Conservation (phyloP, 2,329 filamentous ascomycete species). For the Fusarium redolens region DNA sequence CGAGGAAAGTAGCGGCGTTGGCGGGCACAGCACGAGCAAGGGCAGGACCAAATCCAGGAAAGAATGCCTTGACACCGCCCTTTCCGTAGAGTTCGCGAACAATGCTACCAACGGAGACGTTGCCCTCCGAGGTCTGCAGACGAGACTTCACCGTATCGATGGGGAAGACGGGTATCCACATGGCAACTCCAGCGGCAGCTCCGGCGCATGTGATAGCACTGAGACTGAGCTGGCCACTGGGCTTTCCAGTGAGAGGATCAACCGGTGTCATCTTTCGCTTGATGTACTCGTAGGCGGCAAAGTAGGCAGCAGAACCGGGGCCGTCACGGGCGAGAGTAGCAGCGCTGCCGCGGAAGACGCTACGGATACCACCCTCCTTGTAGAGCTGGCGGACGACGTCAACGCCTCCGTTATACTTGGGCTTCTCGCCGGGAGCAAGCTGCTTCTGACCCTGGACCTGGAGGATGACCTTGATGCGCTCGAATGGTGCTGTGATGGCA, state of each 20-base stretch:
- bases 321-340: constrained; percentile 96
- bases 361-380: constrained; percentile 87
- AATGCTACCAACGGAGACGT: constrained; percentile 82
- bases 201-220: constrained; percentile 87
- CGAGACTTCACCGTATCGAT: constrained; percentile 96
- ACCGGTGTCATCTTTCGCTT: constrained; percentile 88
- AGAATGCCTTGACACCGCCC: constrained; percentile 92
- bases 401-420: constrained; percentile 85
- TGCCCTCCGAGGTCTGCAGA: constrained; percentile 90
- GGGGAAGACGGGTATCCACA: constrained; percentile 99
- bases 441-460: constrained; percentile 97
- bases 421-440: constrained; percentile 89
- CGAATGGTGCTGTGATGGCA: constrained; percentile 96
- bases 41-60: constrained; percentile 94
- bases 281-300: constrained; percentile 95
- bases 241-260: constrained; percentile 77
- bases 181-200: constrained; percentile 91
- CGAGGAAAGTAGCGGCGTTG: constrained; percentile 94
- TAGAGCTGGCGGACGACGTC: constrained; percentile 96
- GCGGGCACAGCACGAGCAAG: constrained; percentile 93
- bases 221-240: constrained; percentile 82
- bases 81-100: constrained; percentile 83
- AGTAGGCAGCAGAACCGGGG: constrained; percentile 93
- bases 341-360: constrained; percentile 89
- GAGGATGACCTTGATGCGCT: constrained; percentile 97